Percentiles rank a stretch among this genome's conserved stretches.
phyloP scores from a whole-genome alignment of 2,329 filamentous ascomycete species.

The Dactylellina parvicollis region DNA sequence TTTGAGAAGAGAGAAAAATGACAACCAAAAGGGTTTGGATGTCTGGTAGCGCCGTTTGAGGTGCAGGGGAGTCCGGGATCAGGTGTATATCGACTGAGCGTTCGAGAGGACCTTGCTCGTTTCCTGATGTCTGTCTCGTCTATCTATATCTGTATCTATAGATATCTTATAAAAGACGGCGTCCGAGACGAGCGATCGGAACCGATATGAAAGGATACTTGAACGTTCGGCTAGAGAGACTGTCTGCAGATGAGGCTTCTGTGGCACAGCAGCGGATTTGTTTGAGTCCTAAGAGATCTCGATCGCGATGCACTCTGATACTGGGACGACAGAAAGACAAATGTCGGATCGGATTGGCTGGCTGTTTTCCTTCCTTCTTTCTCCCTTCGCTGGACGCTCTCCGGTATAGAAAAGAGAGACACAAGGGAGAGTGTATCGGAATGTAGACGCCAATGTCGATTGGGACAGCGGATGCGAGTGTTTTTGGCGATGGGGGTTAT shows the following conservation, averaged over 20 bases:
- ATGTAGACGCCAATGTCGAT: conserved; percentile 42
- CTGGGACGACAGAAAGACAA: not conserved
- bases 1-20: conserved; percentile 42
- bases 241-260: not conserved
- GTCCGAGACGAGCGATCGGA: not conserved
- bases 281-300: conserved; percentile 4
- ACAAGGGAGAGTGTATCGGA: conserved; percentile 4
- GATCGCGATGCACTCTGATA: not conserved
- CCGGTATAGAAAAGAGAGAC: conserved; percentile 13
- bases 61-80: not conserved
- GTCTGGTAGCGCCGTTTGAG: not conserved
- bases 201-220: conserved; percentile 16
- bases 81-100: not conserved
- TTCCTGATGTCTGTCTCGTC: conserved; percentile 50
- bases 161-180: no score
- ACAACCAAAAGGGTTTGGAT: not conserved
- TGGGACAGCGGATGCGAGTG: conserved; percentile 47
- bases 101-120: conserved; percentile 13
- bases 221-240: no score
- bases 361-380: no score
- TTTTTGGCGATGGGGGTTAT: conserved; percentile 15
- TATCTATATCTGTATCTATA: conserved; percentile 53
- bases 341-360: not conserved
- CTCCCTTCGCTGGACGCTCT: conserved; percentile 21
- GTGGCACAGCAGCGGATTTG: not conserved